Conservation (phyloP, 1,284 basidiomycete species). For the Microbotryum silenes-acaulis region DNA sequence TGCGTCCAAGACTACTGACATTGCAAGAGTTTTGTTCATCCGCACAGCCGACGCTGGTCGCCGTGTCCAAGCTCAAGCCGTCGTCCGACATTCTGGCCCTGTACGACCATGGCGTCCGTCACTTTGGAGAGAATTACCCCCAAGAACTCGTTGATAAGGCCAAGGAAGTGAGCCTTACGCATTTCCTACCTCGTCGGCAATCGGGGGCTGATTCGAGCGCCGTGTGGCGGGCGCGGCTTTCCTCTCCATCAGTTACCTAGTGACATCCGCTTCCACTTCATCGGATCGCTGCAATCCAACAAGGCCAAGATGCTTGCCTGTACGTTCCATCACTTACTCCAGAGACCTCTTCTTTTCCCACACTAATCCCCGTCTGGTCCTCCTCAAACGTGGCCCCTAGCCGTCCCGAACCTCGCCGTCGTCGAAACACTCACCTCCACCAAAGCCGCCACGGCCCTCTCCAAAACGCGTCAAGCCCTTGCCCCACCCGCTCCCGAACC, state of each 20-base stretch:
- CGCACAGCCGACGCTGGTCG: conserved; percentile 55
- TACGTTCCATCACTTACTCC: conserved; percentile 42
- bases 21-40: conserved; percentile 18
- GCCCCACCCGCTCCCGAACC: conserved; percentile 45
- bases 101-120: conserved; percentile 66
- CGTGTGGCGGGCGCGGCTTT: no score
- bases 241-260: conserved; percentile 54
- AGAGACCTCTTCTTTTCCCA: background rate
- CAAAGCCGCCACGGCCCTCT: conserved; percentile 76
- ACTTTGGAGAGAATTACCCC: conserved; percentile 98
- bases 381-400: conserved; percentile 44
- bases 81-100: conserved; percentile 76
- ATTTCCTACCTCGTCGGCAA: conserved; percentile 7
- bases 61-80: conserved; percentile 93
- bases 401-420: conserved; percentile 77
- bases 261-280: conserved; percentile 94
- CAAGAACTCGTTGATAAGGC: conserved; percentile 92
- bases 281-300: conserved; percentile 89
- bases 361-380: background rate
- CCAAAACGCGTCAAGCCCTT: conserved; percentile 59
- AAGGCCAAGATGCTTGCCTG: conserved; percentile 86
- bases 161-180: conserved; percentile 50
- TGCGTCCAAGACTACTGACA: no score
- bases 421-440: conserved; percentile 84
- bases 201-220: conserved; percentile 1